Conservation (phyloP, 176 grass and related monocot genomes). For the Musa troglodytarum region DNA sequence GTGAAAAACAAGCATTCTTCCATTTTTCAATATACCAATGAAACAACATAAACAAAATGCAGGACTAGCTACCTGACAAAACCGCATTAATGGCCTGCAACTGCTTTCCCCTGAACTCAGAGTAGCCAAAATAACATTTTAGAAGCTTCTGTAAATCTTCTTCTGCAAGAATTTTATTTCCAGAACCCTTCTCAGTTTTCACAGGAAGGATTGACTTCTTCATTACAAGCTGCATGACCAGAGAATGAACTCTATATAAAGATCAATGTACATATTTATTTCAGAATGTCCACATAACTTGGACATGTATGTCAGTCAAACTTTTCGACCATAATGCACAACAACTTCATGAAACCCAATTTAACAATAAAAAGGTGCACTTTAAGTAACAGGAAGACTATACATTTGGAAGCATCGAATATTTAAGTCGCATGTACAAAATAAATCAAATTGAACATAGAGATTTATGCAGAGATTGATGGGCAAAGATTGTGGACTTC, state of each 20-base stretch:
- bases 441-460: not conserved
- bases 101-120: slow-evolving; percentile 71
- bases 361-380: not conserved
- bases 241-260: not conserved
- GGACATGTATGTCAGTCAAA: not conserved
- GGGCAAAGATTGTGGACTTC: too few relatives aligned
- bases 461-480: not conserved
- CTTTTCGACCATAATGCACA: not conserved
- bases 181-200: slow-evolving; percentile 24
- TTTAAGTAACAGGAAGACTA: not conserved
- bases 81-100: slow-evolving; percentile 82
- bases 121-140: slow-evolving; percentile 63
- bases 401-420: not conserved
- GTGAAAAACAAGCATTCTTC: not conserved
- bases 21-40: not conserved
- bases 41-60: not conserved
- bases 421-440: not conserved
- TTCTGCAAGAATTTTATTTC: slow-evolving; percentile 30
- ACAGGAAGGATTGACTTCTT: slow-evolving; percentile 61
- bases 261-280: not conserved
- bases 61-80: slow-evolving; percentile 48
- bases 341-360: not conserved
- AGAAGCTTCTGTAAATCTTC: slow-evolving; percentile 45
- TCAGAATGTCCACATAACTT: not conserved
- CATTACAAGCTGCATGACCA: slow-evolving; percentile 25